A percentile compares a stretch with the other conserved stretches of the same genome.
These are phyloP conservation scores for Basipetospora sp. DNA, from an alignment of 2,329 filamentous ascomycete genomes.

Conservation along the genomic window DNA sequence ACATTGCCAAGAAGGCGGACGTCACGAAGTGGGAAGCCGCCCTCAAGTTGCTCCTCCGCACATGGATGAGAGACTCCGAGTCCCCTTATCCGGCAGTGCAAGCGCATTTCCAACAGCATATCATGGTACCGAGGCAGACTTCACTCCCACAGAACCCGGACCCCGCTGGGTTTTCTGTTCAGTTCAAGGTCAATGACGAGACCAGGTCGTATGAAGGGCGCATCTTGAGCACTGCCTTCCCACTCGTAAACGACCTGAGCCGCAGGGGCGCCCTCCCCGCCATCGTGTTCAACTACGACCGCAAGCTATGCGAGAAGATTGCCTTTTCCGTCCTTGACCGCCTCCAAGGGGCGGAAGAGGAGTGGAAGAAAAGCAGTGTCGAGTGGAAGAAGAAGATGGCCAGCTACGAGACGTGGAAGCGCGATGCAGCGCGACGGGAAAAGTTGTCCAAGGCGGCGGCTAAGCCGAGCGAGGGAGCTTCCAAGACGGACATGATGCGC, in stretches of 20 bases:
- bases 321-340: constrained; percentile 34
- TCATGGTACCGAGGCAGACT: constrained; percentile 7
- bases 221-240: constrained; percentile 21
- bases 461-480: constrained; percentile 21
- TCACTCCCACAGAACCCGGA: too few species aligned
- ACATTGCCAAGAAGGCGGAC: constrained; percentile 47
- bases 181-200: too few species aligned
- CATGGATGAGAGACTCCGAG: constrained; percentile 42
- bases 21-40: constrained; percentile 49
- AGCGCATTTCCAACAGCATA: constrained; percentile 25
- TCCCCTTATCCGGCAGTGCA: constrained; percentile 31
- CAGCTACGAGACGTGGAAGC: constrained; percentile 42
- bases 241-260: constrained; percentile 46
- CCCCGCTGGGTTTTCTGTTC: too few species aligned
- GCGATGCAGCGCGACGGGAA: constrained; percentile 27
- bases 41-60: constrained; percentile 42
- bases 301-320: constrained; percentile 46
- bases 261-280: constrained; percentile 53
- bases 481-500: constrained; percentile 8
- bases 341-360: constrained; percentile 23
- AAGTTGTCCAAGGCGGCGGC: constrained; percentile 35
- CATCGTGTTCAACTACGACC: constrained; percentile 66
- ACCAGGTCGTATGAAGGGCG: not conserved
- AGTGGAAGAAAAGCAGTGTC: constrained; percentile 40
- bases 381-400: constrained; percentile 47